Conservation (phyloP, 257 asterid species). For the Rehmannia glutinosa region DNA sequence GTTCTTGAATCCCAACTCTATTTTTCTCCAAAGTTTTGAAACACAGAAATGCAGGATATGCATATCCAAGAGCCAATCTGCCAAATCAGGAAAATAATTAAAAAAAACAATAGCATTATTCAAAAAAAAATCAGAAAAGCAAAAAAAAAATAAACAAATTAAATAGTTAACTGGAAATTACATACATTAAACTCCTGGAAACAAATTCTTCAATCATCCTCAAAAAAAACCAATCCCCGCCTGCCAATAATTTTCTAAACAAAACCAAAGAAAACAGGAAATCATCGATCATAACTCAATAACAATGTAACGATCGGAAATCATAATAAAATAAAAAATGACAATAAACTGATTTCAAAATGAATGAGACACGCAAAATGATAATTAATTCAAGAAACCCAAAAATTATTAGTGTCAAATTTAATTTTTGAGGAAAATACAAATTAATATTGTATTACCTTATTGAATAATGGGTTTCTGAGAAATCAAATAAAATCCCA, state of each 20-base stretch:
- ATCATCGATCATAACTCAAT: not conserved
- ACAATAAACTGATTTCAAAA: too few relatives aligned
- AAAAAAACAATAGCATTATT: not conserved
- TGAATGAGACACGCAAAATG: too few relatives aligned
- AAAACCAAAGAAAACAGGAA: not conserved
- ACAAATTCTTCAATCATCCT: slow-evolving; percentile 68
- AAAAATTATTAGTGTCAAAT: too few relatives aligned
- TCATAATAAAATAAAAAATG: not conserved
- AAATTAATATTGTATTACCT: not conserved
- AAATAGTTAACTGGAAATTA: not conserved
- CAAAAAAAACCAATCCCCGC: slow-evolving; percentile 1
- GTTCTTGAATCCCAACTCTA: slow-evolving; percentile 60
- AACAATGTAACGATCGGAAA: not conserved
- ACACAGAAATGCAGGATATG: slow-evolving; percentile 89
- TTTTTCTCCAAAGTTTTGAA: slow-evolving; percentile 77
- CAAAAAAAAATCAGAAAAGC: not conserved
- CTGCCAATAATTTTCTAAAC: slow-evolving; percentile 12
- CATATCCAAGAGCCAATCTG: slow-evolving; percentile 89
- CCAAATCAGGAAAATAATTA: not conserved
- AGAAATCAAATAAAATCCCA: slow-evolving; percentile 21
- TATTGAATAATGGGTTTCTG: slow-evolving; percentile 23
- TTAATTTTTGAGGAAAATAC: too few relatives aligned
- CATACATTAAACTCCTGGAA: slow-evolving; percentile 63
- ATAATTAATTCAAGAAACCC: too few relatives aligned
- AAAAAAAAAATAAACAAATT: not conserved